Evolutionary conservation across 2,329 filamentous ascomycete genomes (phyloP).

Genomic region (Botrytis aclada): DNA sequence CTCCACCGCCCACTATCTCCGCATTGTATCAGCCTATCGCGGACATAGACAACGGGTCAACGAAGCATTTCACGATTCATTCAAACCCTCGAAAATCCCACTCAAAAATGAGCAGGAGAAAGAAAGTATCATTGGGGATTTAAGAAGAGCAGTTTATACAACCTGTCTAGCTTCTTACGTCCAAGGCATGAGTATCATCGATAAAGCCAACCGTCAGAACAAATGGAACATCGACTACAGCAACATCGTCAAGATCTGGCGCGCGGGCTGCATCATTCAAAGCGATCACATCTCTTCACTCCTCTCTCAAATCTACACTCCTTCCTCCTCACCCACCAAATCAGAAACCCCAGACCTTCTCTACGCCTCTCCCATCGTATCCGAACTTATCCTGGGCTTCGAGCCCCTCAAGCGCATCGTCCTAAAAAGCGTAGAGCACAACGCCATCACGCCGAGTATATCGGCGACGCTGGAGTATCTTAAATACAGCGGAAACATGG

Average conservation of each 20-base stretch:
- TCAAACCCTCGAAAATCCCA: constrained; percentile 23
- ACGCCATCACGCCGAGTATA: constrained; percentile 59
- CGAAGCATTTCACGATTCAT: constrained; percentile 39
- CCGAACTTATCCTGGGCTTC: background rate
- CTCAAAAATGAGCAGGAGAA: background rate
- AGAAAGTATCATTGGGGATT: constrained; percentile 48
- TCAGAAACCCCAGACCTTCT: background rate
- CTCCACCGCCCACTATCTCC: constrained; percentile 53
- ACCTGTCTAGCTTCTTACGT: constrained; percentile 60
- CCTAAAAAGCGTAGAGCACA: constrained; percentile 48
- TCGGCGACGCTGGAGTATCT: constrained; percentile 63
- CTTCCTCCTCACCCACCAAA: constrained; percentile 43
- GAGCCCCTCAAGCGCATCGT: background rate
- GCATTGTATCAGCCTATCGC: constrained; percentile 58
- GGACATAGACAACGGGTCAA: constrained; percentile 49
- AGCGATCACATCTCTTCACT: constrained; percentile 62
- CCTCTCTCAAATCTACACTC: constrained; percentile 45
- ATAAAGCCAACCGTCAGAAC: constrained; percentile 54
- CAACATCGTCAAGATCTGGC: constrained; percentile 60
- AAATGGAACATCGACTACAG: constrained; percentile 56
- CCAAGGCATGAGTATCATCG: constrained; percentile 64
- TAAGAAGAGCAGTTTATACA: constrained; percentile 60
- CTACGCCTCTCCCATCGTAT: background rate
- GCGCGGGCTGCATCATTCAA: constrained; percentile 68
- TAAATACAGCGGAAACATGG: constrained; percentile 59